Percentiles rank a stretch among this genome's conserved stretches.
These are phyloP conservation scores for Paraglomus brasilianum DNA, from an alignment of 192 early-diverging fungal genomes.

Conservation along the genomic window DNA sequence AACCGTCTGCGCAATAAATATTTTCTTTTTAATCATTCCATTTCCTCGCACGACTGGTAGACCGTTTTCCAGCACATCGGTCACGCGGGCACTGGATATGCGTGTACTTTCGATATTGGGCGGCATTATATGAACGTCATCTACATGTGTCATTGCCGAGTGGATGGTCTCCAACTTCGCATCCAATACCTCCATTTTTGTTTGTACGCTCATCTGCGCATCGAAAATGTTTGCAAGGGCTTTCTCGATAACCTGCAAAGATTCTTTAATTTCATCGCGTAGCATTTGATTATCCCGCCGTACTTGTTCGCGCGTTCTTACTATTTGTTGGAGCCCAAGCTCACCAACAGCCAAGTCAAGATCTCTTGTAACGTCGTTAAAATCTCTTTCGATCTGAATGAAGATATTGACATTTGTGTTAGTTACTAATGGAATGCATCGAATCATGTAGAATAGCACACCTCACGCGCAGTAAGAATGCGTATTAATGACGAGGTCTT, in stretches of 20 bases:
- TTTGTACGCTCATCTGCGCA: background rate
- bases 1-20: conserved; percentile 11
- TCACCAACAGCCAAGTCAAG: background rate
- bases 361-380: background rate
- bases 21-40: background rate
- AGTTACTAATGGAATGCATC: too few relatives aligned
- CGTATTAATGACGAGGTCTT: background rate
- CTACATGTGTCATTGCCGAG: background rate
- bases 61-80: too few relatives aligned
- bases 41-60: too few relatives aligned
- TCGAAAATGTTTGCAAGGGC: background rate
- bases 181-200: background rate
- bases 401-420: too few relatives aligned
- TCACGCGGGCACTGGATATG: too few relatives aligned
- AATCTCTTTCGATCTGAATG: background rate
- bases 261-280: background rate
- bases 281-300: background rate
- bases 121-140: background rate
- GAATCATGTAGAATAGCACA: too few relatives aligned
- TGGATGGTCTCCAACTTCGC: background rate
- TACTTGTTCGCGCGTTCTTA: background rate
- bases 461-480: background rate
- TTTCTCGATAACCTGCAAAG: conserved; percentile 4
- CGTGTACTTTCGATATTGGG: too few relatives aligned
- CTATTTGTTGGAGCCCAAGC: background rate